A percentile compares a stretch with the other conserved stretches of the same genome.
phyloP scores from a whole-genome alignment of 1,284 basidiomycete genomes.

The Rhodotorula sp. region DNA sequence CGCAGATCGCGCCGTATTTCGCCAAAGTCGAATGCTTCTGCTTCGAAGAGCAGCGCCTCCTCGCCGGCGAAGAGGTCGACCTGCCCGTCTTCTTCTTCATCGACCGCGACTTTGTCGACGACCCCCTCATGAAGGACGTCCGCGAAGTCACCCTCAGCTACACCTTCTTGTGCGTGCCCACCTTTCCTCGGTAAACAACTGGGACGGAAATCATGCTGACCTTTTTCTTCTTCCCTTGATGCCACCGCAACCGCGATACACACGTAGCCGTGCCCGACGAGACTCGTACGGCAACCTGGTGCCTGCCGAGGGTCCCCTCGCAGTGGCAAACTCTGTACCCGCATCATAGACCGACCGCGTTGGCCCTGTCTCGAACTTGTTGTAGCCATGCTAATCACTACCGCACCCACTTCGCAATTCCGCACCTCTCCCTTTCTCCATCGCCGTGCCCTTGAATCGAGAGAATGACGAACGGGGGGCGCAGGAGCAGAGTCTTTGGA shows the following conservation, averaged over 20 bases:
- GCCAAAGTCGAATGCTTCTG: constrained; percentile 99
- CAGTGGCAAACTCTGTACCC: constrained; percentile 25
- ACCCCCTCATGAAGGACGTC: constrained; percentile 78
- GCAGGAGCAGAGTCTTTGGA: too few relatives aligned
- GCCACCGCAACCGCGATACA: too few relatives aligned
- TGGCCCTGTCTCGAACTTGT: not conserved
- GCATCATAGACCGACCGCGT: constrained; percentile 14
- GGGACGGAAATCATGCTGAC: not conserved
- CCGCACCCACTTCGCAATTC: not conserved
- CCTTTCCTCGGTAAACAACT: not conserved
- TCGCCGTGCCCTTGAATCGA: too few relatives aligned
- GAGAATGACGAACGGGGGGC: too few relatives aligned
- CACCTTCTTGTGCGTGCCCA: constrained; percentile 71
- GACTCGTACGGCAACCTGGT: constrained; percentile 40
- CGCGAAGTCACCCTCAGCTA: constrained; percentile 92
- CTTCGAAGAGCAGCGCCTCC: constrained; percentile 95
- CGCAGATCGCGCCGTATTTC: constrained; percentile 93
- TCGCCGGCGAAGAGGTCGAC: constrained; percentile 95
- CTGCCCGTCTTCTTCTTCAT: constrained; percentile 99
- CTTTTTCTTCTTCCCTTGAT: not conserved
- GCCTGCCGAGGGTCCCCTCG: constrained; percentile 31
- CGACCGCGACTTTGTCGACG: constrained; percentile 83
- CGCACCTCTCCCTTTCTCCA: not conserved
- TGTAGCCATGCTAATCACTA: not conserved
- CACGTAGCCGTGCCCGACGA: constrained; percentile 37